Evolutionary conservation across 176 grass and related monocot species (phyloP), one percentile per base, ranked within the genome.

Genomic region (Aegilops tauschii): DNA sequence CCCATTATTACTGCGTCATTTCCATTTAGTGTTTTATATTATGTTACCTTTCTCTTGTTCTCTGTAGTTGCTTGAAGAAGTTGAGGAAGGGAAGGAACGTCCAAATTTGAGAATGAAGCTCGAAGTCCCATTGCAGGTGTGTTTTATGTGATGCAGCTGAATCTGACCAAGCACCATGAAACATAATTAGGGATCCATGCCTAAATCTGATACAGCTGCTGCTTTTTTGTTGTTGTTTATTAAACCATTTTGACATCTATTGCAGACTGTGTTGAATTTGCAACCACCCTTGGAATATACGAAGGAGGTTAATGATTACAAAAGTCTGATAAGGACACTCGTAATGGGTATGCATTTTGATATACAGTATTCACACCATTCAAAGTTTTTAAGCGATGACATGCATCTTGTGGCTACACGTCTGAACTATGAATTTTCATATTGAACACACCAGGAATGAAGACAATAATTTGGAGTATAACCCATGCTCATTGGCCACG

Each of bases 381-480:
- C 16, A 25, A 78, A 18, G 7, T 83, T 85, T 85, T 69, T 85
- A 87, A 66, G 35, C 4, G 13, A 75, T 67, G 40, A 61, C 39
- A 65, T 80, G 72, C 34, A 79, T 74, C 47, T 71, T 39, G 17
- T 77, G 12, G 20, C 6, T 62, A 73, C 7, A 64, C 6, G 4
- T 45, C 31, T 83, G 62, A 80, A 71, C 62, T 61, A 52, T 35
- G 56, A 30, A 29, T 91, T 83, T 89, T 89, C 58, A 59, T 79
- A 54, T 54, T 86, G 52, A 79, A 77, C 44, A 79, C 86, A 71
- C 37, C 86, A 99, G 97, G 97, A 85, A 99, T 99, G 97, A 99
- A 99, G 83, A 99, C 97, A 69, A 96, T 99, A 86, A 95, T 99
- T 74, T 99, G 97, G 97, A 99, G 97, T 86, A 99, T 99, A 80